Conservation (phyloP, 164 flowering plant genomes). For the Nelumbo lutea region DNA sequence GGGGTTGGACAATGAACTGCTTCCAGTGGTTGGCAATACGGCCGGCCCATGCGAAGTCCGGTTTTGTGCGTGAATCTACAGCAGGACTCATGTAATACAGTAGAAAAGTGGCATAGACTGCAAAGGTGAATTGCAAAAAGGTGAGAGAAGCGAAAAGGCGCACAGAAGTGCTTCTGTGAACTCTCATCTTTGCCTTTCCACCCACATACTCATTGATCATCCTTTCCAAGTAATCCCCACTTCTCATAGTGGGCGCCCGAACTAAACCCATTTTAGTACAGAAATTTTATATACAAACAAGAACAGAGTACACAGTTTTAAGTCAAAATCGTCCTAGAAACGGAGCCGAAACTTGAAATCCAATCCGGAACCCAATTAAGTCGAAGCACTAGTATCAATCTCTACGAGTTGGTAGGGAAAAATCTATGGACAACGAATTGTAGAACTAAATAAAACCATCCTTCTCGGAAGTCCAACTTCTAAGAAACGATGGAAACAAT, state of each 20-base stretch:
- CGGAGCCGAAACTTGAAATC: background rate
- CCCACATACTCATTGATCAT: constrained; percentile 68
- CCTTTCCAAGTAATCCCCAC: constrained; percentile 73
- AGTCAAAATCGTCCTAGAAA: background rate
- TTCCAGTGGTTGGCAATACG: constrained; percentile 71
- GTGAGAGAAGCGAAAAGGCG: constrained; percentile 68
- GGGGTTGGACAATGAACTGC: constrained; percentile 53
- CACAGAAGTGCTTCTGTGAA: constrained; percentile 35
- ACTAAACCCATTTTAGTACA: constrained; percentile 39
- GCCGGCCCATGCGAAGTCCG: constrained; percentile 85
- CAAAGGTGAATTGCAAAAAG: constrained; percentile 81
- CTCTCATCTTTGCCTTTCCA: constrained; percentile 45
- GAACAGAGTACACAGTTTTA: background rate
- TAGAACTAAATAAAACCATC: background rate
- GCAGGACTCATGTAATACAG: constrained; percentile 87
- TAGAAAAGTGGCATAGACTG: constrained; percentile 88
- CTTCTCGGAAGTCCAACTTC: constrained; percentile 7
- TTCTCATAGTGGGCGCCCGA: constrained; percentile 36
- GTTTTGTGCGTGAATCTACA: constrained; percentile 56
- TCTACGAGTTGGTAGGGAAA: background rate
- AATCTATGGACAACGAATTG: background rate
- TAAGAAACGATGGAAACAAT: background rate
- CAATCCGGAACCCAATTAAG: background rate
- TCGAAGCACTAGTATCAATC: background rate
- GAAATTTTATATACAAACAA: constrained; percentile 15